Evolutionary conservation across 108 stramenopile genomes (phyloP).

Genomic region (Cyclostephanos invisitatus): DNA sequence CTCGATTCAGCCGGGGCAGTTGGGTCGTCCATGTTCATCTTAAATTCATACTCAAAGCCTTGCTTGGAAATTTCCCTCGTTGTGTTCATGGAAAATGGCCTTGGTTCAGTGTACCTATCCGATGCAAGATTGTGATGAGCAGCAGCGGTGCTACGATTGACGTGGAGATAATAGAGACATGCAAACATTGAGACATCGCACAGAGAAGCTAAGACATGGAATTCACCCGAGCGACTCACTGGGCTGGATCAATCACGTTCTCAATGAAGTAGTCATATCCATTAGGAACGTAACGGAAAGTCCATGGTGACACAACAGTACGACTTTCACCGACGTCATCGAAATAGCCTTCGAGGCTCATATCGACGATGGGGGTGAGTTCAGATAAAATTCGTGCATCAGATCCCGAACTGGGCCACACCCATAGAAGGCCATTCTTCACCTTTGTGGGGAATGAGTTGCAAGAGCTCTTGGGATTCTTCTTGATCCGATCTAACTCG

Average conservation of each 20-base stretch:
- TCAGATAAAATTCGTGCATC: slow-evolving; percentile 11
- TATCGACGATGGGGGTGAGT: not conserved
- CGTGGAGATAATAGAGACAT: not conserved
- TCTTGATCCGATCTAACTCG: slow-evolving; percentile 17
- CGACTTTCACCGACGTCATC: slow-evolving; percentile 7
- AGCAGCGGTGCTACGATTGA: not conserved
- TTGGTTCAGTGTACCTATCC: slow-evolving; percentile 12
- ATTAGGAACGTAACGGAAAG: slow-evolving; percentile 12
- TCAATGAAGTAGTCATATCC: slow-evolving; percentile 22
- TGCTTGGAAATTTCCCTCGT: slow-evolving; percentile 6
- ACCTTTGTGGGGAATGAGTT: slow-evolving; percentile 29
- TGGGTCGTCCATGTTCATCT: not conserved
- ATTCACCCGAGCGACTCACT: not conserved
- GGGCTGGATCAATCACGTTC: slow-evolving; percentile 23
- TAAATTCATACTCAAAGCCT: slow-evolving; percentile 11
- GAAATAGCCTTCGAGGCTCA: slow-evolving; percentile 2
- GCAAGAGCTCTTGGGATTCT: slow-evolving; percentile 26
- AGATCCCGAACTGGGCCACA: slow-evolving; percentile 13
- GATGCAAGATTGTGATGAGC: slow-evolving; percentile 15
- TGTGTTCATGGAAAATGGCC: slow-evolving; percentile 7
- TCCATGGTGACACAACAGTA: not conserved
- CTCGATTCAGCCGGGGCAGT: not conserved
- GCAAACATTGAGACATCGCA: not conserved
- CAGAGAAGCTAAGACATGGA: not conserved
- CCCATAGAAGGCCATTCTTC: slow-evolving; percentile 20